phyloP scores from a whole-genome alignment of 2,329 filamentous ascomycete species.

The Sclerotinia borealis region DNA sequence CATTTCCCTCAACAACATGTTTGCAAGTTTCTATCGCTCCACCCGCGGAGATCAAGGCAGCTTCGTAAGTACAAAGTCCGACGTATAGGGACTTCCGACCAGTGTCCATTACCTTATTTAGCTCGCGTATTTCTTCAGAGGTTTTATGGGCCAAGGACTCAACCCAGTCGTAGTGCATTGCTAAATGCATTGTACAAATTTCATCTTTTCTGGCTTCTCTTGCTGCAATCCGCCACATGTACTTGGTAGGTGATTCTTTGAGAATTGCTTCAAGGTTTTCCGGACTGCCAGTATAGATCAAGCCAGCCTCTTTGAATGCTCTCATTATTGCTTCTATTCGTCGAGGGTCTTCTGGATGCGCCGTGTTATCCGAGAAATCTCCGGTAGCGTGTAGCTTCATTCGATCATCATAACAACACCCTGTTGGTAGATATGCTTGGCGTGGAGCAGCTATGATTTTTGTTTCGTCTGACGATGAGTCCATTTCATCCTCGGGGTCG shows the following conservation, averaged over 20 bases:
- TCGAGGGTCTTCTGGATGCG: constrained; percentile 90
- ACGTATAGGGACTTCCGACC: constrained; percentile 76
- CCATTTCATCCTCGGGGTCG: constrained; percentile 13
- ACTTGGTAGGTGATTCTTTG: constrained; percentile 49
- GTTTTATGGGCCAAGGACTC: constrained; percentile 47
- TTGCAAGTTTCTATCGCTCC: constrained; percentile 95
- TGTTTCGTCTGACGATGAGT: constrained; percentile 16
- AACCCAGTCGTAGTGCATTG: constrained; percentile 76
- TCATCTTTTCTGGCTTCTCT: constrained; percentile 74
- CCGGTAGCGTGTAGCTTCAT: constrained; percentile 96
- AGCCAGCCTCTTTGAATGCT: constrained; percentile 73
- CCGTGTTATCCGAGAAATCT: constrained; percentile 63
- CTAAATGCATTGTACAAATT: constrained; percentile 71
- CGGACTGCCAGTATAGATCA: constrained; percentile 61
- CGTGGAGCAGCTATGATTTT: constrained; percentile 8
- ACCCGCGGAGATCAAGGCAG: constrained; percentile 77
- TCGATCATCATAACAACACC: constrained; percentile 82
- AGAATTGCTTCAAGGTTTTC: constrained; percentile 47
- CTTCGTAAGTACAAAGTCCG: constrained; percentile 73
- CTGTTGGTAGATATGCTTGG: constrained; percentile 50
- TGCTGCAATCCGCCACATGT: constrained; percentile 72
- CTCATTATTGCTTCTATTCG: constrained; percentile 92
- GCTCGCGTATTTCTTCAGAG: constrained; percentile 59
- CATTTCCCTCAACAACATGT: constrained; percentile 73
- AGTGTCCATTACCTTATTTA: constrained; percentile 56